phyloP scores from a whole-genome alignment of 1,284 basidiomycete genomes.

The Cronartium quercuum region DNA sequence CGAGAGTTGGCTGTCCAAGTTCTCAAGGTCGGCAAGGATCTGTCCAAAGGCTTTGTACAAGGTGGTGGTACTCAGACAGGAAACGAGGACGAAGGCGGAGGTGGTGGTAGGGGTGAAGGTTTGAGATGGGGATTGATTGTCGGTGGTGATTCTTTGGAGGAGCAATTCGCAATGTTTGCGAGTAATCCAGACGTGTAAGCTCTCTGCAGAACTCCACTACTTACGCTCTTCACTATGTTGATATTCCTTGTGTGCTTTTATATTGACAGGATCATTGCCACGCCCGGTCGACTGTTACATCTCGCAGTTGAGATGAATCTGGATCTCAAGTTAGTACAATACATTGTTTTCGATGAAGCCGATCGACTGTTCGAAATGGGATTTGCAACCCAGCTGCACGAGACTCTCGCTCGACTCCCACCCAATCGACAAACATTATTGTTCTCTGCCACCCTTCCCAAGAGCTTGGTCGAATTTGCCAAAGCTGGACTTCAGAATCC shows the following conservation, averaged over 20 bases:
- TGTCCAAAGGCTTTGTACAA: constrained; percentile 67
- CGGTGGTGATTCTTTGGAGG: constrained; percentile 90
- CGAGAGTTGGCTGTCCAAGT: constrained; percentile 93
- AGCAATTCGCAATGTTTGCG: constrained; percentile 93
- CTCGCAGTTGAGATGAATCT: constrained; percentile 94
- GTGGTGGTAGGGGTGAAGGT: constrained; percentile 54
- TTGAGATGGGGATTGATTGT: constrained; percentile 91
- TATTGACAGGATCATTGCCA: constrained; percentile 74
- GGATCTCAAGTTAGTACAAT: constrained; percentile 79
- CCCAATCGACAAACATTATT: constrained; percentile 79
- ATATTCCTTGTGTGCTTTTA: constrained; percentile 30
- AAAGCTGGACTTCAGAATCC: constrained; percentile 92
- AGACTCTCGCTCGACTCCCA: constrained; percentile 83
- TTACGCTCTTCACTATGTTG: constrained; percentile 11
- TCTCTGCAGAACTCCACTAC: neutral
- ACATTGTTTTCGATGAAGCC: constrained; percentile 95
- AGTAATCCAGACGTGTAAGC: constrained; percentile 89
- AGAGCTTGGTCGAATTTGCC: constrained; percentile 92
- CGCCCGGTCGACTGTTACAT: constrained; percentile 92
- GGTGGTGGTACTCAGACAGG: constrained; percentile 60
- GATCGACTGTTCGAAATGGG: constrained; percentile 92
- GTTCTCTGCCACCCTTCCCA: constrained; percentile 93
- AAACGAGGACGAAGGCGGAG: constrained; percentile 51
- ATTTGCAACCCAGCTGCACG: constrained; percentile 82
- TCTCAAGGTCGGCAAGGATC: constrained; percentile 86